A percentile compares a stretch with the other conserved stretches of the same genome.
These are phyloP conservation scores for Lentinula aciculospora DNA, from an alignment of 768 basidiomycete species.

Conservation along the genomic window DNA sequence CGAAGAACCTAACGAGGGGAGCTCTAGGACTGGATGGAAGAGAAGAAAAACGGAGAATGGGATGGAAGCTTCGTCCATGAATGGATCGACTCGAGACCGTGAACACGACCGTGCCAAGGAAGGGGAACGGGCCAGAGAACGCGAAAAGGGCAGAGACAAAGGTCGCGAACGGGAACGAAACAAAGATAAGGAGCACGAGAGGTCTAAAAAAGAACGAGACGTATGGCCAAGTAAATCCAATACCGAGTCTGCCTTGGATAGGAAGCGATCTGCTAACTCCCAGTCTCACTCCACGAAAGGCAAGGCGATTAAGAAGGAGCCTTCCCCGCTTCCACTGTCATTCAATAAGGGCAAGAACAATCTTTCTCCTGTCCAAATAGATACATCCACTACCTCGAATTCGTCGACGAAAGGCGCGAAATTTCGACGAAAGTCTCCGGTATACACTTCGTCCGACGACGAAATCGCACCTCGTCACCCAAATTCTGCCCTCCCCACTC, in stretches of 20 bases:
- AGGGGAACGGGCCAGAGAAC: not conserved
- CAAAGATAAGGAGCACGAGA: not conserved
- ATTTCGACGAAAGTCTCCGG: constrained; percentile 47
- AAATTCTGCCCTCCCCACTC: constrained; percentile 21
- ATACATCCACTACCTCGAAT: constrained; percentile 16
- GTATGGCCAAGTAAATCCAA: constrained; percentile 13
- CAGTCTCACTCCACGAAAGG: not conserved
- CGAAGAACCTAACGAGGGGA: constrained; percentile 28
- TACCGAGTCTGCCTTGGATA: not conserved
- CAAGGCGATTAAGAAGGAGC: constrained; percentile 6
- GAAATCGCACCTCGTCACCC: constrained; percentile 34
- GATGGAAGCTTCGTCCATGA: constrained; percentile 6
- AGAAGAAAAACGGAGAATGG: constrained; percentile 37
- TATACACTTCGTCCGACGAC: constrained; percentile 66
- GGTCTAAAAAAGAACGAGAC: constrained; percentile 6
- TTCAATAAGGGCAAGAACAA: constrained; percentile 31
- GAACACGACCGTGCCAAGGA: not conserved
- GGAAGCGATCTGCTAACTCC: constrained; percentile 8
- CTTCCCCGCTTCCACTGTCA: constrained; percentile 11
- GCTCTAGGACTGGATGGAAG: constrained; percentile 23
- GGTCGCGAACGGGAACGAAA: constrained; percentile 11
- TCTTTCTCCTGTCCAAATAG: constrained; percentile 18
- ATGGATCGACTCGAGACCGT: not conserved
- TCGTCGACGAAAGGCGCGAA: constrained; percentile 21
- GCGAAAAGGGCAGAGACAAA: not conserved